These are phyloP conservation scores for Mollisia scopiformis DNA, from an alignment of 2,329 filamentous ascomycete genomes.

Conservation along the genomic window DNA sequence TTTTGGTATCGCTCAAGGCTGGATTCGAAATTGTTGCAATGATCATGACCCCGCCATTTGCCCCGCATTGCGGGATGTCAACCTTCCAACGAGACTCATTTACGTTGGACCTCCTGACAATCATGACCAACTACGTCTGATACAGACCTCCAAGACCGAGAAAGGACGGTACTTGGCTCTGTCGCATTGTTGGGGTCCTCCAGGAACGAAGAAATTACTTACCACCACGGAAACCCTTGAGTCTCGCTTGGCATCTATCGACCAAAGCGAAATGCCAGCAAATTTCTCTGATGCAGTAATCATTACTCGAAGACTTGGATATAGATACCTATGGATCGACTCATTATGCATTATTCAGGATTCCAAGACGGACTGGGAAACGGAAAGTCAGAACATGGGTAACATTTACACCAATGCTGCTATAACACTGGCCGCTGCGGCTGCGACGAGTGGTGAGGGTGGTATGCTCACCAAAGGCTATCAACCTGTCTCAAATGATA, in stretches of 20 bases:
- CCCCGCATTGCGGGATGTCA: not conserved
- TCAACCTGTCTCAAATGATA: conserved; percentile 1
- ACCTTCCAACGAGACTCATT: conserved; percentile 1
- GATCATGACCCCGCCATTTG: not conserved
- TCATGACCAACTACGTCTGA: not conserved
- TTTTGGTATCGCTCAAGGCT: not conserved
- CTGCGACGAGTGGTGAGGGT: not conserved
- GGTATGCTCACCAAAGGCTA: not conserved
- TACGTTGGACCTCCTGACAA: not conserved
- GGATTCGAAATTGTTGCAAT: not conserved
- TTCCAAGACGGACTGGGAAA: conserved; percentile 7
- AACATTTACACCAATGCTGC: conserved; percentile 9
- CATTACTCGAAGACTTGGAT: conserved; percentile 6
- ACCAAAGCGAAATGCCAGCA: not conserved
- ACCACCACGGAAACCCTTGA: not conserved
- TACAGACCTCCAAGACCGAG: not conserved
- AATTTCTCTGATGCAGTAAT: conserved; percentile 20
- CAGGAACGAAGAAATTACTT: not conserved
- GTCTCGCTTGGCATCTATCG: conserved; percentile 1
- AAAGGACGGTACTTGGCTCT: conserved; percentile 15
- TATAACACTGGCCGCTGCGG: conserved; percentile 13
- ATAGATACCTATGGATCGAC: conserved; percentile 23
- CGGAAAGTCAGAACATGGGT: conserved; percentile 14
- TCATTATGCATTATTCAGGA: conserved; percentile 25
- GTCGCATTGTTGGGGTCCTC: conserved; percentile 20